Evolutionary conservation across 2,329 filamentous ascomycete species (phyloP), one percentile per base, ranked within the genome.

Genomic region (Beauveria rudraprayagi): DNA sequence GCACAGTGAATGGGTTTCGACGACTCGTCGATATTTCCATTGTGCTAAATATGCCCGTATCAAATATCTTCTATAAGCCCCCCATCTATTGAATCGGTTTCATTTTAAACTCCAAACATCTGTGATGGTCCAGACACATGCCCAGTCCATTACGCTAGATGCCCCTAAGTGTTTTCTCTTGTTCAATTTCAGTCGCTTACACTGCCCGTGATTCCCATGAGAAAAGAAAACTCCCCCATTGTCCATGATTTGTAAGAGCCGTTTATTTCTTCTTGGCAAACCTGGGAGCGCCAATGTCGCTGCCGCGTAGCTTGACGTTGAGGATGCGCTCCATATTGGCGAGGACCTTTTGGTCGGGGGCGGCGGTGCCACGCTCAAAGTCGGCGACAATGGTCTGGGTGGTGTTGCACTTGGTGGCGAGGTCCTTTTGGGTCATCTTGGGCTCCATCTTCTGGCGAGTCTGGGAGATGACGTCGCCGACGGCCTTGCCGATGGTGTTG

Each of bases 361-460:
- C 70, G 61, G 86, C 92, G 68, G 80, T 83, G 68, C 89, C 92
- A 67, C 87, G 83, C 86, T 97, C 93, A 71, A 96, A 92, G 69
- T 92, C 87, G 71, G 88, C 89, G 65, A 97, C 83, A 67, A 94
- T 80, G 66, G 85, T 83, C 57, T 88, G 85, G 47, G 90, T 93
- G 64, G 89, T 92, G 81, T 96, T 96, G 82, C 90, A 92, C 78
- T 91, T 91, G 66, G 88, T 91, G 64, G 92, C 93, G 46, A 88
- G 80, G 67, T 87, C 83, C 76, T 95, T 95, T 78, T 97, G 94
- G 61, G 92, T 95, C 91, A 97, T 93, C 80, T 96, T 94, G 76
- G 92, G 92, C 76, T 89, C 89, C 73, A 91, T 87, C 73, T 88
- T 85, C 72, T 86, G 86, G 66, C 94, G 90, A 61, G 89, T 85